These are phyloP conservation scores for Cladosporium velox DNA, from an alignment of 2,329 filamentous ascomycete species.

Conservation along the genomic window DNA sequence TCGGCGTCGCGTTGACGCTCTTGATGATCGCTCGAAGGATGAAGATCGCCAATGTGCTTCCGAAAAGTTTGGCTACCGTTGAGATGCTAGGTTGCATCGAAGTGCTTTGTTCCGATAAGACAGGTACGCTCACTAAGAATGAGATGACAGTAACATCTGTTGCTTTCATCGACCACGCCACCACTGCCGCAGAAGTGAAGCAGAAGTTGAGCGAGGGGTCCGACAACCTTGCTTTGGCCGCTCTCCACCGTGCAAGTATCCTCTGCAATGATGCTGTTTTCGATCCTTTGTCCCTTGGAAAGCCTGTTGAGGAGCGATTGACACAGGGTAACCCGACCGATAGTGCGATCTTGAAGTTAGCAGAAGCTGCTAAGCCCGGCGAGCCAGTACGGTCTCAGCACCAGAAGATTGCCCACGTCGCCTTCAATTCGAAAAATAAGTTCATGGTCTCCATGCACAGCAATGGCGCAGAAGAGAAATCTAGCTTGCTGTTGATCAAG, in stretches of 20 bases:
- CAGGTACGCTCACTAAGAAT: constrained; percentile 48
- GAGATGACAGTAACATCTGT: constrained; percentile 48
- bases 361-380: constrained; percentile 29
- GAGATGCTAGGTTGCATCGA: constrained; percentile 50
- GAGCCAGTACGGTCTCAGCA: constrained; percentile 20
- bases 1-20: constrained; percentile 39
- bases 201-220: constrained; percentile 22
- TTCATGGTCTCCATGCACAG: constrained; percentile 48
- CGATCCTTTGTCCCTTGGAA: constrained; percentile 41
- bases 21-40: constrained; percentile 49
- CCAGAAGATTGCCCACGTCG: constrained; percentile 44
- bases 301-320: constrained; percentile 40
- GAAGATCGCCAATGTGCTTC: constrained; percentile 47
- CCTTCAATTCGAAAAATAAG: constrained; percentile 56
- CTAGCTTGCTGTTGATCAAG: constrained; percentile 31
- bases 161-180: constrained; percentile 41
- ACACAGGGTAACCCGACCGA: constrained; percentile 50
- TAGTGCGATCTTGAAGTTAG: constrained; percentile 46
- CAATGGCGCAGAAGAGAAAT: constrained; percentile 23
- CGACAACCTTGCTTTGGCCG: constrained; percentile 14
- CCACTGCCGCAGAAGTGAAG: constrained; percentile 33
- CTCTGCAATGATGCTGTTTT: constrained; percentile 50
- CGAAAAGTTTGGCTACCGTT: constrained; percentile 46
- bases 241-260: constrained; percentile 37
- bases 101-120: constrained; percentile 50